A percentile compares a stretch with the other conserved stretches of the same genome.
phyloP scores from a whole-genome alignment of 2,329 filamentous ascomycete species.

The Penicillium sp. region DNA sequence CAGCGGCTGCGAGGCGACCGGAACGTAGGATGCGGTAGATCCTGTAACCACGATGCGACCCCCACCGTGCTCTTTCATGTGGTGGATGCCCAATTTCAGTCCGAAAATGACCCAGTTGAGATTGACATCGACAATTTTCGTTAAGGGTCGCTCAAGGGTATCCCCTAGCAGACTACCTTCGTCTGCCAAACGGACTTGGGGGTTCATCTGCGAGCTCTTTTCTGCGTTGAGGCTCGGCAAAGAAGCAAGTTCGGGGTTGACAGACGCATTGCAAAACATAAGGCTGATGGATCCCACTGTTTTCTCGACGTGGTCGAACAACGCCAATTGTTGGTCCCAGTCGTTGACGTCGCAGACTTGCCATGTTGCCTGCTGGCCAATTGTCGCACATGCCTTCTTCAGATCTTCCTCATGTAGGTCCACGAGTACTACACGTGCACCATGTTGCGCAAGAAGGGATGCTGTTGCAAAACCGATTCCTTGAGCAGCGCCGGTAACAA shows the following conservation, averaged over 20 bases:
- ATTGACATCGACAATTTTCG: constrained; percentile 10
- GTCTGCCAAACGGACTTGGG: constrained; percentile 13
- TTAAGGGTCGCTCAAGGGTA: constrained; percentile 7
- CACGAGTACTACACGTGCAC: constrained; percentile 18
- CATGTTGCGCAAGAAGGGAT: constrained; percentile 14
- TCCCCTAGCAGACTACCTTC: constrained; percentile 1
- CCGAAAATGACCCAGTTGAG: constrained; percentile 15
- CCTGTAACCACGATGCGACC: constrained; percentile 15
- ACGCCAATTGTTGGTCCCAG: constrained; percentile 14
- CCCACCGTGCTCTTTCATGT: constrained; percentile 15
- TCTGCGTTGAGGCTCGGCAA: constrained; percentile 5
- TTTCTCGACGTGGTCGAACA: constrained; percentile 12
- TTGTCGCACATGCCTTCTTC: constrained; percentile 8
- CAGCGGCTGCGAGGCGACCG: constrained; percentile 19
- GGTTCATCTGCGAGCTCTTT: constrained; percentile 9
- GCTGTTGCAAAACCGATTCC: constrained; percentile 20
- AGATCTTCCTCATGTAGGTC: constrained; percentile 15
- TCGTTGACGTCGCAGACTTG: constrained; percentile 18
- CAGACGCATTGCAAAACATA: constrained; percentile 16
- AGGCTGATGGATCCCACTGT: constrained; percentile 11
- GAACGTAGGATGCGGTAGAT: constrained; percentile 18
- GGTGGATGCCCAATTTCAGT: constrained; percentile 15
- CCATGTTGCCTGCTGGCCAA: constrained; percentile 10
- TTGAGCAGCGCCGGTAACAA: constrained; percentile 21
- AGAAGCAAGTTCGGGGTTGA: constrained; percentile 18